Percentiles rank a stretch among this genome's conserved stretches.
These are phyloP conservation scores for Calocera cornea DNA, from an alignment of 768 basidiomycete genomes.

Conservation along the genomic window DNA sequence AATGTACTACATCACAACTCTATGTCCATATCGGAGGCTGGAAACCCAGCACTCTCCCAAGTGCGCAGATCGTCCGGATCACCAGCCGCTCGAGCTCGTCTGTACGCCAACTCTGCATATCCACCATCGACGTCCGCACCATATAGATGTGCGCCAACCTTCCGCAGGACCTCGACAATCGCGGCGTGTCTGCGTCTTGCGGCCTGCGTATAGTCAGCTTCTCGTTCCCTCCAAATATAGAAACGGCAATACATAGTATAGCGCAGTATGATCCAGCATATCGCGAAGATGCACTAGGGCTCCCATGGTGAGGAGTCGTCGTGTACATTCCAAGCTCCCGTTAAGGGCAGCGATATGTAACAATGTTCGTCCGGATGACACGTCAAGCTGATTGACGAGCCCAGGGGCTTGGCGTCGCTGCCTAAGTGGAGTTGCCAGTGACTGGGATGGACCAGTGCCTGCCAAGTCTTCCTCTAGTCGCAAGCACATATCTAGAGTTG, in stretches of 20 bases:
- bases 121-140: conserved; percentile 14
- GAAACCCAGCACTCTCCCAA: conserved; percentile 9
- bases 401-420: conserved; percentile 33
- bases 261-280: conserved; percentile 61
- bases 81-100: conserved; percentile 18
- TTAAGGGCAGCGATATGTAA: conserved; percentile 67
- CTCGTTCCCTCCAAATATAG: neutral
- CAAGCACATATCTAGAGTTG: conserved; percentile 49
- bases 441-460: neutral
- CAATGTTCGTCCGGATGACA: conserved; percentile 57
- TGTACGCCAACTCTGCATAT: conserved; percentile 51
- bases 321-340: conserved; percentile 35
- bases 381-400: conserved; percentile 57
- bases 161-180: conserved; percentile 50
- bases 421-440: conserved; percentile 18
- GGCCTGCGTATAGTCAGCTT: conserved; percentile 34
- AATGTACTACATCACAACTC: neutral
- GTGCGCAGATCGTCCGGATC: conserved; percentile 42
- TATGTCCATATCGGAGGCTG: no score
- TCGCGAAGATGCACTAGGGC: conserved; percentile 76
- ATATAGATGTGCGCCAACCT: conserved; percentile 49
- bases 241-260: conserved; percentile 50
- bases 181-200: conserved; percentile 54
- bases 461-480: conserved; percentile 6
- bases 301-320: conserved; percentile 50